Evolutionary conservation across 1,284 basidiomycete genomes (phyloP).

Genomic region (Rhodotorula sp.): DNA sequence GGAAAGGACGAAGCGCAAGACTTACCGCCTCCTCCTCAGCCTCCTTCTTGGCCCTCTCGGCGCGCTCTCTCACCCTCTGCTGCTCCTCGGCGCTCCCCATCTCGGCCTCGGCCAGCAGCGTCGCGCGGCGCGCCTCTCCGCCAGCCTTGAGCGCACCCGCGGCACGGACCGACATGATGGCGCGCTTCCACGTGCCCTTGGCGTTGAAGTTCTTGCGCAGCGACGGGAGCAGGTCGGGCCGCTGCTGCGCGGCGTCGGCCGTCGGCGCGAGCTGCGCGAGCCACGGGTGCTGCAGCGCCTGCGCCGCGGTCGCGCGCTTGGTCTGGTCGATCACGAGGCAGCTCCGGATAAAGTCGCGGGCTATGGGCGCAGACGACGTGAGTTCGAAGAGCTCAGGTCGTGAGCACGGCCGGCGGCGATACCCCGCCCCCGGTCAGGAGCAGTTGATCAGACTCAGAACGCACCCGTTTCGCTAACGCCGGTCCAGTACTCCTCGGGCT

Average conservation of each 20-base stretch:
- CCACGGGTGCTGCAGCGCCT: conserved; percentile 78
- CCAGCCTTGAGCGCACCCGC: conserved; percentile 30
- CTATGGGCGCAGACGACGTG: conserved; percentile 64
- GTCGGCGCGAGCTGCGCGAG: conserved; percentile 53
- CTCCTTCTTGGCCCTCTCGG: conserved; percentile 23
- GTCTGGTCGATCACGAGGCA: conserved; percentile 82
- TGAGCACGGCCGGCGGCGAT: no score
- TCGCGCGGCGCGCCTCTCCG: conserved; percentile 20
- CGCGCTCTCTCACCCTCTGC: conserved; percentile 19
- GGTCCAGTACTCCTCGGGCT: conserved; percentile 59
- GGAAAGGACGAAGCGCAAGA: background rate
- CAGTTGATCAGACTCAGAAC: conserved; percentile 13
- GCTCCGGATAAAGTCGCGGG: conserved; percentile 73
- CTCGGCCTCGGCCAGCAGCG: conserved; percentile 7
- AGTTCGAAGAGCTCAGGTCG: background rate
- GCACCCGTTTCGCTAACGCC: conserved; percentile 49
- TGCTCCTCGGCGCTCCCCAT: conserved; percentile 17
- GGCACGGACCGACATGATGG: conserved; percentile 38
- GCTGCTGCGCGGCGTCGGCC: conserved; percentile 39
- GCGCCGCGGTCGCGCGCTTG: conserved; percentile 66
- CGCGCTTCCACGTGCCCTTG: conserved; percentile 56
- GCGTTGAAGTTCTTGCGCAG: conserved; percentile 87
- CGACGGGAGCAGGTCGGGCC: conserved; percentile 77
- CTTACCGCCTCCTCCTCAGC: conserved; percentile 32
- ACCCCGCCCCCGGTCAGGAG: background rate